Base-by-base conservation (phyloP, 1,284 basidiomycete genomes). In the Clitocybe nebularis region DNA sequence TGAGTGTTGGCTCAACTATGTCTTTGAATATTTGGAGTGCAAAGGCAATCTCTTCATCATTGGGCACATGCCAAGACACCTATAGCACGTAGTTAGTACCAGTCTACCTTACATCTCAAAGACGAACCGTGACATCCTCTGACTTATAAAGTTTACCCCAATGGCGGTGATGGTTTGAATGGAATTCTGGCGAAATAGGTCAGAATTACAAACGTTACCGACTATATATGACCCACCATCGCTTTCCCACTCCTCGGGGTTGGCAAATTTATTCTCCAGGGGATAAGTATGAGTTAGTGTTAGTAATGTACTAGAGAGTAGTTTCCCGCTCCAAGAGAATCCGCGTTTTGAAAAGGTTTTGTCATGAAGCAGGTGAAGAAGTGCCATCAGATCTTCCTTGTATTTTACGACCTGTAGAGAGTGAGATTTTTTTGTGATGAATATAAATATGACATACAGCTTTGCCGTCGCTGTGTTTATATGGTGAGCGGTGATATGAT, bases 271-370 rank as follows among this genome's bases (percentile, higher is more conserved):
- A 62, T 89, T 87, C 57, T 95, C 92, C 37, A 78, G 61, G 4
- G 89, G 84, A 66, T 93, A 95, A 5, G 87, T 84, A 45, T 89
- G 81, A 0, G 86, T 87, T 34, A 94, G 66, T 0, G 89, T 86
- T 26, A 85, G 70, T 23, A 95, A 62, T 19, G 85, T 67, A 55
- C 87, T 87, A 13, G 84, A 84, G 19, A 95, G 60, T 9, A 95
- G 67, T 60, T 87, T 85, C 17, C 88, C 88, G 3, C 80, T 84
- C 69, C 89, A 89, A 3, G 82, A 81, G 67, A 81, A 95, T 3
- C 89, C 89, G 38, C 89, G 78, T 62, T 95, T 93, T 2, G 89
- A 86, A 49, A 81, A 76, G 6, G 88, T 84, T 53, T 82, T 81
- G 40, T 81, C 71, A 48, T 82, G 78, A 49, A 93, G 73, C 8